Evolutionary conservation across 805 yeast species (phyloP).

Genomic region (Saccharomycodes ludwigii): DNA sequence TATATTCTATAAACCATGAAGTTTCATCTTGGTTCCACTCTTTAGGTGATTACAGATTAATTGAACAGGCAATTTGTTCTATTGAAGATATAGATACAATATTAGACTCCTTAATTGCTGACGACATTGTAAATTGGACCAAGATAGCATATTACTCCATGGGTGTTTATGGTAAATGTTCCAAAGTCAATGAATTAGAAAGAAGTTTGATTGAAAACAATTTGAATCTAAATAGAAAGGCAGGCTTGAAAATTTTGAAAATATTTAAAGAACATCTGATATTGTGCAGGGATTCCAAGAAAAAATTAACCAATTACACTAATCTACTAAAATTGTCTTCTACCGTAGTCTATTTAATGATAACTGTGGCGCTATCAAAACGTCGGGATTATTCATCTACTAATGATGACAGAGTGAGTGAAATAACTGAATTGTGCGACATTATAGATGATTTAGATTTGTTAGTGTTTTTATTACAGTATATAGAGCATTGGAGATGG

Average conservation of each 20-base stretch:
- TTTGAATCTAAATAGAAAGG: background rate
- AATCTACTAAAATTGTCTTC: conserved; percentile 7
- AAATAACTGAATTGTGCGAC: conserved; percentile 4
- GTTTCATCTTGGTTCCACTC: conserved; percentile 35
- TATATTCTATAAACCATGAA: conserved; percentile 27
- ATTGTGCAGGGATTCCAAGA: conserved; percentile 1
- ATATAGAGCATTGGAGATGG: conserved; percentile 63
- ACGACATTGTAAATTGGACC: too few relatives aligned
- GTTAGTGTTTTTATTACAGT: conserved; percentile 31
- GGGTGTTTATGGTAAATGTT: conserved; percentile 2
- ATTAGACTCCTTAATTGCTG: conserved; percentile 1
- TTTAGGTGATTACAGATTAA: conserved; percentile 12
- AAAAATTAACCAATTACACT: conserved; percentile 1
- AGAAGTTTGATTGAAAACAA: background rate
- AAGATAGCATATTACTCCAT: conserved; percentile 3
- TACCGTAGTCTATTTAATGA: conserved; percentile 7
- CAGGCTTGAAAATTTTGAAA: background rate
- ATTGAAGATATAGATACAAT: background rate
- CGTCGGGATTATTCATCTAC: background rate
- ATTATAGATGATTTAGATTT: conserved; percentile 25
- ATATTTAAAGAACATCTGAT: conserved; percentile 5
- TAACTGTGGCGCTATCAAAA: background rate
- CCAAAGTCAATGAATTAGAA: background rate
- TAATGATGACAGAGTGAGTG: background rate
- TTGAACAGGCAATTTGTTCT: background rate